Conservation (phyloP, 2,329 filamentous ascomycete species). For the Daldinia eschscholtzii region DNA sequence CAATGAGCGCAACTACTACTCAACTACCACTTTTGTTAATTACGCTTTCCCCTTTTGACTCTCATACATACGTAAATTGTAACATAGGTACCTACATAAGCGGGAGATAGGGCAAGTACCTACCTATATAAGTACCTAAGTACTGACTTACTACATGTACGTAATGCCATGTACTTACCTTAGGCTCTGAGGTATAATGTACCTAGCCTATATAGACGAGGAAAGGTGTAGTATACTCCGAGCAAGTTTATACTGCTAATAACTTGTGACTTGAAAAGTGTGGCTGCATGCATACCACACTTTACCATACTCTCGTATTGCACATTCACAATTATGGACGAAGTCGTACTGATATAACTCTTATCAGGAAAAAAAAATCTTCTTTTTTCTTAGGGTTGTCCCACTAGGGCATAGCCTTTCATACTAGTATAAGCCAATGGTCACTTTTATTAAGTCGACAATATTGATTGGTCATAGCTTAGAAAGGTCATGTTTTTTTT, state of each 20-base stretch:
- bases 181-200: conserved; percentile 8
- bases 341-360: conserved; percentile 14
- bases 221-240: conserved; percentile 18
- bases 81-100: not conserved
- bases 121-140: conserved; percentile 1
- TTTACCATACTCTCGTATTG: conserved; percentile 4
- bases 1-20: conserved; percentile 29
- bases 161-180: not conserved
- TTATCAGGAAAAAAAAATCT: conserved; percentile 13
- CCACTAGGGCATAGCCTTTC: conserved; percentile 8
- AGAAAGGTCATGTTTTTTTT: conserved; percentile 1
- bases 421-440: conserved; percentile 24
- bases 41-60: conserved; percentile 23
- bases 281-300: conserved; percentile 36
- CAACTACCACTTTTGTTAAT: conserved; percentile 27
- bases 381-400: conserved; percentile 5
- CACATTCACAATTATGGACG: conserved; percentile 3
- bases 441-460: conserved; percentile 23
- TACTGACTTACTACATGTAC: not conserved
- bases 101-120: conserved; percentile 2
- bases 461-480: conserved; percentile 39
- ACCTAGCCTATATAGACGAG: not conserved
- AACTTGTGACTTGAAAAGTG: conserved; percentile 24
- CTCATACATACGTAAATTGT: conserved; percentile 1
- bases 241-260: conserved; percentile 13